Evolutionary conservation across 108 stramenopile genomes (phyloP).

Genomic region (Nitzschia sp.): DNA sequence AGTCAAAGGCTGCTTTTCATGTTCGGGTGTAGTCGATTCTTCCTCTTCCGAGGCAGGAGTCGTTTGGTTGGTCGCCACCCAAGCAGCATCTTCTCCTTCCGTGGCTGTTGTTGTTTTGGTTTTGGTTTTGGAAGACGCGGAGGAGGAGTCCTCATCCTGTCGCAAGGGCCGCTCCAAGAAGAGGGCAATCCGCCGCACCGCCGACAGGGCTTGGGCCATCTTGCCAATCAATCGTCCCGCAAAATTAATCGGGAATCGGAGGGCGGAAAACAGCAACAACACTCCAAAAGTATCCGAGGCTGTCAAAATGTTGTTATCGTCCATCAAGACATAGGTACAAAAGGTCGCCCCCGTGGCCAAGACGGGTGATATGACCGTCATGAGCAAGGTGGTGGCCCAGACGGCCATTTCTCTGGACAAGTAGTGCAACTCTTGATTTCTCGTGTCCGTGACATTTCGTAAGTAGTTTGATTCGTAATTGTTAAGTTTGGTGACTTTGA

Average conservation of each 20-base stretch:
- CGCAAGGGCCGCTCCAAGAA: conserved; percentile 58
- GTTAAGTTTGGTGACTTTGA: conserved; percentile 84
- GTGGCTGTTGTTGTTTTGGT: not conserved
- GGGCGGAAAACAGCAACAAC: conserved; percentile 62
- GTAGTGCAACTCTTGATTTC: conserved; percentile 54
- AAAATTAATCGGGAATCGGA: conserved; percentile 86
- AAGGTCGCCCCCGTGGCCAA: conserved; percentile 75
- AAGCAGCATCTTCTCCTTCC: not conserved
- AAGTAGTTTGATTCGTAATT: conserved; percentile 68
- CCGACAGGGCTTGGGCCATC: conserved; percentile 65
- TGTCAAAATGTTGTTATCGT: conserved; percentile 63
- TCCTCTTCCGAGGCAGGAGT: not conserved
- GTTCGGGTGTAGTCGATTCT: not conserved
- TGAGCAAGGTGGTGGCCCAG: conserved; percentile 69
- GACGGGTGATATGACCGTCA: conserved; percentile 64
- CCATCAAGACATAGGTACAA: conserved; percentile 57
- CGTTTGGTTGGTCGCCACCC: not conserved
- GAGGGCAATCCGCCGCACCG: conserved; percentile 47
- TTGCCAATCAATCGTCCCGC: conserved; percentile 73
- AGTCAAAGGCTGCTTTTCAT: conserved; percentile 3
- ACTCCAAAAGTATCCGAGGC: conserved; percentile 74
- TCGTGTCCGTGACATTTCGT: conserved; percentile 39
- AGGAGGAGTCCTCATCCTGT: not conserved
- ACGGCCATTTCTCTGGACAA: conserved; percentile 64
- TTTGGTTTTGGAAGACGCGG: not conserved